Base-by-base conservation (phyloP, 2,329 filamentous ascomycete genomes). In the Metarhizium sp. region DNA sequence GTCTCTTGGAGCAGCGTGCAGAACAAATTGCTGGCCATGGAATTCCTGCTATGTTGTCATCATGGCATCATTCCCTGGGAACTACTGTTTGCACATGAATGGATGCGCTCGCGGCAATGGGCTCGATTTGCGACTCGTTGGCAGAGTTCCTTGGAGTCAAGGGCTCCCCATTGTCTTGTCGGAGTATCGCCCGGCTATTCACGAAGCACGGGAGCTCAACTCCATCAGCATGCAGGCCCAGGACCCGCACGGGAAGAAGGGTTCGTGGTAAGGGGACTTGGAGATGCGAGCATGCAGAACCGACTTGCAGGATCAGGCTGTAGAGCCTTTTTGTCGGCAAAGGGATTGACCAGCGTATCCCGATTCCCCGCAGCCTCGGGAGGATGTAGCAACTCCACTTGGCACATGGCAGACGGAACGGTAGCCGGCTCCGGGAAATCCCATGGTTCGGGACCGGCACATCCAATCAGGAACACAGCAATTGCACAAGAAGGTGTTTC, bases 361-460 rank as follows among this genome's bases (percentile, higher is more conserved):
- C n/a, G n/a, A n/a, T n/a, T n/a, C n/a, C 48, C 52, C 52, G 43
- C 52, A 51, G 46, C 7, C 6, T 34, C 32, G 32, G 32, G 32
- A 34, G 14, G 51, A 36, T 46, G n/a, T 52, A 34, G 36, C 38
- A 52, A 52, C 51, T 52, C 51, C 51, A 52, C 51, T 34, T 6
- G 36, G 51, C 51, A 52, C 51, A 45, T 52, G 51, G 51, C 20
- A 52, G 36, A 52, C 29, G 38, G 51, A 47, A 42, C 14, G 25
- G 38, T 4, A 52, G 18, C 42, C 40, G 51, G 30, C 51, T 43
- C 51, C 51, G 51, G 51, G 29, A 52, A 52, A 45, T 52, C 38
- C 51, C 51, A 52, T 52, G 40, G 52, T 32, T 43, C 36, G 45
- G 43, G 18, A 30, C 38, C 40, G 42, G 34, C 32, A 30, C n/a